Evolutionary conservation across 768 basidiomycete genomes (phyloP).

Genomic region (Tulasnella sp.): DNA sequence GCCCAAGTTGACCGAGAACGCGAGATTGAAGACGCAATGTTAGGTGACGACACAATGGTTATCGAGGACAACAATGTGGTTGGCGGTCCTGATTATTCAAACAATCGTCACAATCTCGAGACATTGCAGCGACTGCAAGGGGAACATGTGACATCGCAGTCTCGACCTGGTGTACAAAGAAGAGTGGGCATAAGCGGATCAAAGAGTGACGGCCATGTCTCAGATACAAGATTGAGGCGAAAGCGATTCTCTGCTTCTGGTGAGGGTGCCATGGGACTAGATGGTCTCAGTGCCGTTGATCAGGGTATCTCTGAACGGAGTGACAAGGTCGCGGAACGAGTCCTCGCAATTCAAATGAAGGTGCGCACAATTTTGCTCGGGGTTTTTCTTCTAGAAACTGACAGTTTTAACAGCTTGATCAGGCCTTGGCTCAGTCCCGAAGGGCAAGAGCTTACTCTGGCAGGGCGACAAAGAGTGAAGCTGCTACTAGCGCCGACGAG

Average conservation of each 20-base stretch:
- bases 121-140: conserved; percentile 19
- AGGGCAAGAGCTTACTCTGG: too few relatives aligned
- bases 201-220: conserved; percentile 24
- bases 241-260: conserved; percentile 59
- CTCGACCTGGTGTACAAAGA: too few relatives aligned
- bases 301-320: conserved; percentile 73
- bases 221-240: too few relatives aligned
- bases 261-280: conserved; percentile 36
- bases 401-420: conserved; percentile 10
- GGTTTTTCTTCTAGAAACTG: too few relatives aligned
- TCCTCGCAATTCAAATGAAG: conserved; percentile 83
- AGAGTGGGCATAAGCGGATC: conserved; percentile 11
- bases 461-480: too few relatives aligned
- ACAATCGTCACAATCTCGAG: conserved; percentile 16
- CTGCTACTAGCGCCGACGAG: too few relatives aligned
- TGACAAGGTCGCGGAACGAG: conserved; percentile 79
- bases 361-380: too few relatives aligned
- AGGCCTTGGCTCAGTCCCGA: conserved; percentile 8
- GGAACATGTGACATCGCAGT: too few relatives aligned
- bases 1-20: conserved; percentile 4
- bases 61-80: conserved; percentile 30
- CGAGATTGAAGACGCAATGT: background rate
- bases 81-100: conserved; percentile 21
- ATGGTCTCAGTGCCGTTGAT: conserved; percentile 66
- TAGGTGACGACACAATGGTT: conserved; percentile 11